These are phyloP conservation scores for Entelexis paramagnoliae DNA, from an alignment of 1,139 yeast species.

Conservation along the genomic window DNA sequence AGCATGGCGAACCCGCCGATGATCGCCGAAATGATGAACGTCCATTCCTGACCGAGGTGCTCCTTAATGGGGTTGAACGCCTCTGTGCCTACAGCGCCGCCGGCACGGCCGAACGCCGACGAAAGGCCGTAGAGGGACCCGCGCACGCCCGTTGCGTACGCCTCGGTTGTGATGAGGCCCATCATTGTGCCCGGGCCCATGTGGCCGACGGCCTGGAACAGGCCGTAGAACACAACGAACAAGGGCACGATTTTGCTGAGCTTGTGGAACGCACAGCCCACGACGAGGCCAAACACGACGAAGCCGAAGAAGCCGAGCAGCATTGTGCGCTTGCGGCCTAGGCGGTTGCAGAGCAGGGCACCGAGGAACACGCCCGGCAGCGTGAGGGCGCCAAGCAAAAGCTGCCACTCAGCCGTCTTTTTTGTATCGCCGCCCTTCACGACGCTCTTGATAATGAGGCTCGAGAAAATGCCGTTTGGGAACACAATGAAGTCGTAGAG, in stretches of 20 bases:
- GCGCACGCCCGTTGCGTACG: conserved; percentile 67
- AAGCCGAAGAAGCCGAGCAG: conserved; percentile 51
- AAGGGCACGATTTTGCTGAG: conserved; percentile 42
- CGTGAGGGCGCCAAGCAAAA: conserved; percentile 43
- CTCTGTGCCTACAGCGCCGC: conserved; percentile 45
- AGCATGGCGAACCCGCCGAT: conserved; percentile 59
- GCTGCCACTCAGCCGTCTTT: conserved; percentile 48
- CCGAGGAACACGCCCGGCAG: conserved; percentile 53
- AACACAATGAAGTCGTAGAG: conserved; percentile 53
- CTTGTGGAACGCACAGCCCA: conserved; percentile 46
- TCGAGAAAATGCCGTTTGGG: conserved; percentile 53
- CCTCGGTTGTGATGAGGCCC: conserved; percentile 59
- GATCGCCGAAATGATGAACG: conserved; percentile 55
- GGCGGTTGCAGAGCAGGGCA: conserved; percentile 43
- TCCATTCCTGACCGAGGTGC: conserved; percentile 37
- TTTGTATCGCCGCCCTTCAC: conserved; percentile 36
- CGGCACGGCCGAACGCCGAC: conserved; percentile 47
- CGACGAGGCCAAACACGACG: conserved; percentile 47
- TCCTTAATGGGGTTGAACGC: conserved; percentile 39
- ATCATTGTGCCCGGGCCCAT: conserved; percentile 70
- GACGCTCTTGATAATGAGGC: conserved; percentile 43
- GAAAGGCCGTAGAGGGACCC: conserved; percentile 50
- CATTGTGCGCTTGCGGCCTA: conserved; percentile 51
- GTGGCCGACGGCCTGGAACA: conserved; percentile 52
- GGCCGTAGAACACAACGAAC: conserved; percentile 50